Evolutionary conservation across 176 grass and related monocot genomes (phyloP).

Genomic region (Carex parvula): DNA sequence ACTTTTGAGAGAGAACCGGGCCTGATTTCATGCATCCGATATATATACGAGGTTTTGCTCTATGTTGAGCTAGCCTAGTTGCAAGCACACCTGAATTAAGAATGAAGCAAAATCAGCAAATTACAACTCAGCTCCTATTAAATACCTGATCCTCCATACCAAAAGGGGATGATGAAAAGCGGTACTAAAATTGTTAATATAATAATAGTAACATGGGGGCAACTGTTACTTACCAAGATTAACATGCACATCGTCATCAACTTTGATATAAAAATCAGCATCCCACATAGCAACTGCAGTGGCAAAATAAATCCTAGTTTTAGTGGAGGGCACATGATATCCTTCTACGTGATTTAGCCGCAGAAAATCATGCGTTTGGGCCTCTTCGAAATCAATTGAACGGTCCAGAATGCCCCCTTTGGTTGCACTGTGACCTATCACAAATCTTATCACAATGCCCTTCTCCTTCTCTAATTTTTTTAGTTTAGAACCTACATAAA

Average conservation of each 20-base stretch:
- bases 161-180: neutral
- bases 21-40: constrained; percentile 99
- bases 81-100: constrained; percentile 53
- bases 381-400: constrained; percentile 64
- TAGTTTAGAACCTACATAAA: constrained; percentile 51
- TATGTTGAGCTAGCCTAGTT: constrained; percentile 49
- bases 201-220: neutral
- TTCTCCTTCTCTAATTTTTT: constrained; percentile 72
- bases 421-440: constrained; percentile 74
- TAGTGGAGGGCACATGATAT: constrained; percentile 81
- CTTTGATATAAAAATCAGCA: constrained; percentile 95
- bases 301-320: constrained; percentile 83
- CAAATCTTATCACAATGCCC: constrained; percentile 83
- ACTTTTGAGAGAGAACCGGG: constrained; percentile 78
- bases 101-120: neutral
- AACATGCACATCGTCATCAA: constrained; percentile 96
- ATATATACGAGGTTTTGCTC: constrained; percentile 63
- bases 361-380: constrained; percentile 66
- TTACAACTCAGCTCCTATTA: neutral
- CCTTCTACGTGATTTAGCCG: constrained; percentile 82
- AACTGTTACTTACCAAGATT: constrained; percentile 63
- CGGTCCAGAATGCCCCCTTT: constrained; percentile 48
- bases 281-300: constrained; percentile 79
- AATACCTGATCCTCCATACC: neutral
- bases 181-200: neutral